A percentile compares a stretch with the other conserved stretches of the same genome.
phyloP scores from a whole-genome alignment of 106 monocot species.

The Dioscorea dumetorum region DNA sequence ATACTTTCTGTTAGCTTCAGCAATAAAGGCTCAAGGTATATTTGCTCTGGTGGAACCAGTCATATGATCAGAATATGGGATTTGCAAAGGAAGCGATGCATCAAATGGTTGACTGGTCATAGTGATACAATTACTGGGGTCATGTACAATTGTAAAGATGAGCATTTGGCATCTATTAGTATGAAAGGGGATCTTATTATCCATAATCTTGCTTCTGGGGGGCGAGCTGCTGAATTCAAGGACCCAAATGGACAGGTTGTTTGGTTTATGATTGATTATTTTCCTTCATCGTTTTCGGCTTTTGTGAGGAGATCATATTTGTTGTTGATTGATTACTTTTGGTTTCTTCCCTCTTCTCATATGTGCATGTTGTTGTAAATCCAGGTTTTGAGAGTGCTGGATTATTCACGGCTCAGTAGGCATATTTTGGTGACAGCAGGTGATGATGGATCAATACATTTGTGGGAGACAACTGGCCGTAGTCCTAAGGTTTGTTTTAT shows the following conservation, averaged over 20 bases:
- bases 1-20: slow-evolving; percentile 77
- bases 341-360: no score
- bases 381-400: slow-evolving; percentile 91
- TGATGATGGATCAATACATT: slow-evolving; percentile 94
- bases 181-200: slow-evolving; percentile 91
- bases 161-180: slow-evolving; percentile 92
- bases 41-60: slow-evolving; percentile 91
- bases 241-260: slow-evolving; percentile 93
- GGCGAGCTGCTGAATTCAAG: slow-evolving; percentile 78
- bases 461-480: slow-evolving; percentile 87
- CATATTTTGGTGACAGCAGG: slow-evolving; percentile 92
- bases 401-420: slow-evolving; percentile 89
- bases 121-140: slow-evolving; percentile 82
- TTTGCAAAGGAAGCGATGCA: slow-evolving; percentile 89
- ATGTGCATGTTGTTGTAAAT: slow-evolving; percentile 14
- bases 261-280: slow-evolving; percentile 4
- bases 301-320: not conserved
- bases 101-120: slow-evolving; percentile 93
- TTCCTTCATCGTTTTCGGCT: not conserved
- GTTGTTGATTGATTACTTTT: no score
- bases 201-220: slow-evolving; percentile 92
- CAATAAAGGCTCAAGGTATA: slow-evolving; percentile 86
- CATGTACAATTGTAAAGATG: slow-evolving; percentile 93
- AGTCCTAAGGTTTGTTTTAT: slow-evolving; percentile 59
- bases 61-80: slow-evolving; percentile 90